These are phyloP conservation scores for Arachis monticola DNA, from an alignment of 331 rosid species.

Conservation along the genomic window DNA sequence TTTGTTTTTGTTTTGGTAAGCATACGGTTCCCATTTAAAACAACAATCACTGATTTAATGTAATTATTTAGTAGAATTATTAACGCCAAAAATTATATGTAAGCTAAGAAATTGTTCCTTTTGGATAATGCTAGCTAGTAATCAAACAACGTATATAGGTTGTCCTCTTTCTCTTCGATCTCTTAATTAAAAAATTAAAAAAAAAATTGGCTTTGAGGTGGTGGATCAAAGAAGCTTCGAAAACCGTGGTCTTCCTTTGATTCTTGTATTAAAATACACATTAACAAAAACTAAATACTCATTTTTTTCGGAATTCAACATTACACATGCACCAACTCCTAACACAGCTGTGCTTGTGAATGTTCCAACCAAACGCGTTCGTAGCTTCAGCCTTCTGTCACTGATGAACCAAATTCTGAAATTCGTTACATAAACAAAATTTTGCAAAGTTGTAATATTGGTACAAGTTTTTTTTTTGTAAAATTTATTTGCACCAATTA, in stretches of 20 bases:
- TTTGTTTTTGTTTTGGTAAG: neutral
- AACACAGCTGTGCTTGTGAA: slow-evolving; percentile 36
- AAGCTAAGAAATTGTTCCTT: neutral
- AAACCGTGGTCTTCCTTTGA: slow-evolving; percentile 17
- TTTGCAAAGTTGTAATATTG: neutral
- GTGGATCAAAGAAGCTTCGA: slow-evolving; percentile 35
- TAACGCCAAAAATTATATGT: neutral
- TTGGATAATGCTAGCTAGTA: neutral
- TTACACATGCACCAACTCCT: slow-evolving; percentile 37
- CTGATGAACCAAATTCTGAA: slow-evolving; percentile 27
- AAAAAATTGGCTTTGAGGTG: neutral
- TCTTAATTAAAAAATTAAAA: neutral
- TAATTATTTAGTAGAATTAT: neutral
- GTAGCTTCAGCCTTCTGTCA: slow-evolving; percentile 46
- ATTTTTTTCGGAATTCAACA: slow-evolving; percentile 27
- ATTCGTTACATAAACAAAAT: slow-evolving; percentile 15
- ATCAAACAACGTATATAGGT: neutral
- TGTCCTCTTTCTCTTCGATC: neutral
- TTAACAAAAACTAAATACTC: slow-evolving; percentile 14
- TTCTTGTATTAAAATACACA: slow-evolving; percentile 18
- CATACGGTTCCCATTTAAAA: neutral
- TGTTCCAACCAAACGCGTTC: slow-evolving; percentile 31
- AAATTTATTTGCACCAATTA: neutral
- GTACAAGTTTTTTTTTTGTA: no score
- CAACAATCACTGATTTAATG: slow-evolving; percentile 5